Percentiles rank a stretch among this genome's conserved stretches.
Conservation (phyloP, 2,329 filamentous ascomycete genomes). For the Scleromitrula shiraiana region DNA sequence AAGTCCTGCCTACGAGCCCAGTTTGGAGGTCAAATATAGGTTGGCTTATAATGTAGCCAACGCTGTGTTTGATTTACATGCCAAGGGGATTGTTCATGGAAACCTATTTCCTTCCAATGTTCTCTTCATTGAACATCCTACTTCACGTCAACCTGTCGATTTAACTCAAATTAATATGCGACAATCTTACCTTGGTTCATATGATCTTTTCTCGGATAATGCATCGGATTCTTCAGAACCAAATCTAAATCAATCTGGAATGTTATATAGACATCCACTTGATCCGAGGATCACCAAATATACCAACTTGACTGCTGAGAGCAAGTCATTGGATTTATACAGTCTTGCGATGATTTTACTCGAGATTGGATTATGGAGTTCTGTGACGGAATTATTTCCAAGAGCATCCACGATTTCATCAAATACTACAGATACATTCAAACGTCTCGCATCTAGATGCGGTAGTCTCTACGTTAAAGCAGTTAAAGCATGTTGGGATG, state of each 20-base stretch:
- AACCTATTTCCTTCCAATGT: constrained; percentile 61
- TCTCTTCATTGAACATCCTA: constrained; percentile 46
- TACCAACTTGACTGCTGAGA: constrained; percentile 45
- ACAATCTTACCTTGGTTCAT: constrained; percentile 62
- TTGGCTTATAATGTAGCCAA: constrained; percentile 65
- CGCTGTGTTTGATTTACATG: constrained; percentile 67
- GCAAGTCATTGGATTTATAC: constrained; percentile 60
- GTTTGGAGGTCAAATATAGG: constrained; percentile 67
- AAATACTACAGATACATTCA: constrained; percentile 21
- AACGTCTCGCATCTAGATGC: constrained; percentile 42
- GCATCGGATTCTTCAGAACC: constrained; percentile 29
- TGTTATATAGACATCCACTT: constrained; percentile 55
- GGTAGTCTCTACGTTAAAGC: constrained; percentile 70
- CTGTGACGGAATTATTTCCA: constrained; percentile 37
- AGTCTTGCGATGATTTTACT: constrained; percentile 65
- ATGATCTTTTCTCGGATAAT: constrained; percentile 57
- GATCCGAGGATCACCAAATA: constrained; percentile 45
- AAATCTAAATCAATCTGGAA: constrained; percentile 10
- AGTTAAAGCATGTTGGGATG: constrained; percentile 62
- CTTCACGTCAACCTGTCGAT: constrained; percentile 18
- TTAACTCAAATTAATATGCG: constrained; percentile 48
- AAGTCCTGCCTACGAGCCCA: constrained; percentile 49
- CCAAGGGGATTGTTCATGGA: constrained; percentile 60
- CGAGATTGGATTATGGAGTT: constrained; percentile 69
- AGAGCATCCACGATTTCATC: constrained; percentile 20